Base-by-base conservation (phyloP, 805 yeast species). In the Zygoascus bituminiphila region DNA sequence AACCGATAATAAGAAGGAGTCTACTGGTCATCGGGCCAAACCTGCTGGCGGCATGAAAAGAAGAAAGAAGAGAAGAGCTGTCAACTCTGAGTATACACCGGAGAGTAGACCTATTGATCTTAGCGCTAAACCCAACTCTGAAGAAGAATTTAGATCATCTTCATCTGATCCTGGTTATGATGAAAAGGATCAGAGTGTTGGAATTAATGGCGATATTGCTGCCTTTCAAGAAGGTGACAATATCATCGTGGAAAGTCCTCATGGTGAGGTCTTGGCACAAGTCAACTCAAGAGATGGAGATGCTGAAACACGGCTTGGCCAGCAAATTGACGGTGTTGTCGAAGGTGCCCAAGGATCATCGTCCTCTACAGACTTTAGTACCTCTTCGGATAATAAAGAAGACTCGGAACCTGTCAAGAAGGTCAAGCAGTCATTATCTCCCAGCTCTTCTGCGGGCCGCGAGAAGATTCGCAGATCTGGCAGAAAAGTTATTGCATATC, bases 221-320 rank as follows among this genome's bases (percentile, higher is more conserved):
- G 82, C 80, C 0, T 84, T 76, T 62, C 78, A 77, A 42, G 95
- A 88, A 56, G 96, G 95, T 22, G 58, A 70, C 33, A 70, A 75
- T 39, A 63, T 89, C 33, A 76, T 89, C 46, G 72, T 91, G 48
- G 98, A 91, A 62, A 93, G 88, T 64, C 77, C 75, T 48, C 73
- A 81, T 43, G 98, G 98, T 48, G 96, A 89, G 61, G 74, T 88
- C 40, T 59, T 91, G 45, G 81, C 77, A 45, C 73, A 81, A 1
- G 68, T 81, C 29, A 15, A 22, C 14, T 17, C 40, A 12, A 42
- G 51, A 50, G 35, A 49, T 44, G 65, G 62, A 33, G 64, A 63
- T 33, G 64, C 23, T 12, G 39, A 43, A 19, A 10, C 39, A 8
- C 46, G 29, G 63, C 39, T 17, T 14, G 24, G 26, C n/a, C 46